Base-by-base conservation (phyloP, 768 basidiomycete genomes). In the Russula emetica region DNA sequence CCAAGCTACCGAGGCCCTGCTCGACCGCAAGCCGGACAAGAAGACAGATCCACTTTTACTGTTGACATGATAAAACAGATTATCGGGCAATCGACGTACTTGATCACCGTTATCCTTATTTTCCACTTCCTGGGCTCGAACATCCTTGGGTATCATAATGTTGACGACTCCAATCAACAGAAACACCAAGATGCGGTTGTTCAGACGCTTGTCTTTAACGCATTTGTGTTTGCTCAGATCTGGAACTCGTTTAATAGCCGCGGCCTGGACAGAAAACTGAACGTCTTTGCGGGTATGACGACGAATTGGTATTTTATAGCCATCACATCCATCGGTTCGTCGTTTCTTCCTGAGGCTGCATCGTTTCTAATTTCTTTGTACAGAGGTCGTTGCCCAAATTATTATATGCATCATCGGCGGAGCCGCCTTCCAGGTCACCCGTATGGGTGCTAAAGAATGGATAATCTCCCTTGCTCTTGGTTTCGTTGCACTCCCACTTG, bases 31-130 rank as follows among this genome's bases (percentile, higher is more conserved):
- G 74, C 97, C 97, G 4, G 94, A 98, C 74, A 85, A 83, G 77
- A 91, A 92, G 77, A 84, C 82, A 1, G 87, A 93, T 1, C 93
- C 97, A 2, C 76, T 99, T 55, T 95, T 99, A 85, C 85, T 18
- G 85, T 89, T 57, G 81, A 97, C 71, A 99, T 98, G 97, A 87
- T 94, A 81, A 98, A 95, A 79, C 93, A 94, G 80, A 98, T 98
- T 61, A 60, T 93, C 55, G 82, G 90, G 62, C 97, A 99, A 74
- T 92, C 95, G 0, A 70, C 82, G 0, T 99, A 94, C 73, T 94
- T 98, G 74, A 89, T 88, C 69, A 74, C 77, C 64, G 76, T 96
- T 72, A 91, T 87, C 47, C 83, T 99, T 38, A 72, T 97, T 57
- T 90, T 98, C 78, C 94, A 98, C 73, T 99, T 95, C 76, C 78